phyloP scores from a whole-genome alignment of 2,329 filamentous ascomycete species.

The Pezicula neosporulosa region DNA sequence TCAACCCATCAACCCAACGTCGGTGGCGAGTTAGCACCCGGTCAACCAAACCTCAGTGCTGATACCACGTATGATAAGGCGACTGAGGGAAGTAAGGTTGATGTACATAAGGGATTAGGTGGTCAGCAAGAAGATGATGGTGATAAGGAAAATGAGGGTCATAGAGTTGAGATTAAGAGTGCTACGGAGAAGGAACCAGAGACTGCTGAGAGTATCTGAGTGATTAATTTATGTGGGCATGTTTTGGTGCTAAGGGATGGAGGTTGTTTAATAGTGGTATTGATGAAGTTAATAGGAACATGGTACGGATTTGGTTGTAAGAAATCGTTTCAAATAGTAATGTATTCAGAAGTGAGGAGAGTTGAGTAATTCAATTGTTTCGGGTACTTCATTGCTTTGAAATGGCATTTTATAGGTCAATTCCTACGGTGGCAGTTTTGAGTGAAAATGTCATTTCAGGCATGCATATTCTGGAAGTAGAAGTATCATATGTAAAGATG shows the following conservation, averaged over 20 bases:
- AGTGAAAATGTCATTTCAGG: too few species aligned
- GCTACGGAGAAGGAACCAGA: conserved; percentile 11
- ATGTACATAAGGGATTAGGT: not conserved
- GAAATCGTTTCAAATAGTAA: too few species aligned
- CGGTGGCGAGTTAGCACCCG: not conserved
- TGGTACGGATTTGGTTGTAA: too few species aligned
- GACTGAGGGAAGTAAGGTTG: not conserved
- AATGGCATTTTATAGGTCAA: not conserved
- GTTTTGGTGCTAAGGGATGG: too few species aligned
- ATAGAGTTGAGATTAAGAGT: conserved; percentile 11
- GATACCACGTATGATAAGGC: conserved; percentile 1
- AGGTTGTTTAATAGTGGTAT: too few species aligned
- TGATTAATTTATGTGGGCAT: too few species aligned
- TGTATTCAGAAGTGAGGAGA: too few species aligned
- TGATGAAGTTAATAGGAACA: too few species aligned
- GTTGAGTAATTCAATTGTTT: too few species aligned
- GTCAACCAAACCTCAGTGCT: not conserved
- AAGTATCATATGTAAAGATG: too few species aligned
- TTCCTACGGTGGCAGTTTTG: too few species aligned
- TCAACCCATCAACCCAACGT: not conserved
- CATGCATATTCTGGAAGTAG: too few species aligned
- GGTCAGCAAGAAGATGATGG: not conserved
- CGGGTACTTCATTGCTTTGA: not conserved
- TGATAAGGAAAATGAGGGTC: conserved; percentile 11
- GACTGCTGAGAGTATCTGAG: not conserved